Evolutionary conservation across 202 grass and related monocot genomes (phyloP), one percentile per base, ranked within the genome.

Genomic region (Carex arenaria): DNA sequence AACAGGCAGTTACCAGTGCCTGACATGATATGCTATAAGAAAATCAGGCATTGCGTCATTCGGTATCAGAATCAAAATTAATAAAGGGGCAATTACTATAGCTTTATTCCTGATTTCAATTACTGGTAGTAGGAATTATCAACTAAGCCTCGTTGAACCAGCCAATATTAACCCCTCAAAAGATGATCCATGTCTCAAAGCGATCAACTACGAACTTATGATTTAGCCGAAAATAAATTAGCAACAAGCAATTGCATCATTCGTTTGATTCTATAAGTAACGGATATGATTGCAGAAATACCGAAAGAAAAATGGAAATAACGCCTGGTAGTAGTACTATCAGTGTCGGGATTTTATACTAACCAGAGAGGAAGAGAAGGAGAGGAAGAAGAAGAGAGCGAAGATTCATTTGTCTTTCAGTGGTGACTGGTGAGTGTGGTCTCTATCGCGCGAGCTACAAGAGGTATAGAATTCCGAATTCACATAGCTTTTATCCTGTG

Each of bases 371-470:
- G 28, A 42, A 71, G 19, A 77, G 52, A 19, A 77, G 73, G 28
- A 59, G 72, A 76, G 72, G 47, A 8, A 76, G 73, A n/a, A 77
- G 52, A 77, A 77, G 14, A 30, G 30, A 77, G 53, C 51, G 73
- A 34, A 38, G 30, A 4, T 57, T 30, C 73, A 77, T 77, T 77
- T 7, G 49, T 56, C 13, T 30, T 4, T 55, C 13, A 55, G 47
- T 76, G 72, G 40, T 17, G 71, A 54, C 12, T 30, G 23, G 38
- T 18, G 72, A 55, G 23, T 31, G 49, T 54, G 4, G 30, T 74
- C 13, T 30, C 49, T 32, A 55, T 31, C 20, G 70, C 67, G 4
- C 40, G 69, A 72, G 20, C 13, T 74, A 8, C 70, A 17, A 74
- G 45, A 74, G 45, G 18, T 67, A 47, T 10, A n/a, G n/a, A n/a